phyloP scores from a whole-genome alignment of 306 rosid species.

The Gastrolobium villosum region DNA sequence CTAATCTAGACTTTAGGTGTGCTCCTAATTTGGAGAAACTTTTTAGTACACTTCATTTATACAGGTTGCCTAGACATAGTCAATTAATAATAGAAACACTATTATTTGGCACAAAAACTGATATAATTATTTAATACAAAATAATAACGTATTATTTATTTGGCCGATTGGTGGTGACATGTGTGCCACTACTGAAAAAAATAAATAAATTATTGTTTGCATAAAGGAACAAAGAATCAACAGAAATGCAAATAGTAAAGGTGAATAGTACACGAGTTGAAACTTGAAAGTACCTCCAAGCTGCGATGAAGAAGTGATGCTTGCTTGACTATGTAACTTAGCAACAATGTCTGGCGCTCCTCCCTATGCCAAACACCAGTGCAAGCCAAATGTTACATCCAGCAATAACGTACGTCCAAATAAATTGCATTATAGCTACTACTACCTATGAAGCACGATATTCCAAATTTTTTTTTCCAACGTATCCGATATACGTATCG shows the following conservation, averaged over 20 bases:
- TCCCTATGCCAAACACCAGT: conserved; percentile 48
- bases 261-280: background rate
- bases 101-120: too few species aligned
- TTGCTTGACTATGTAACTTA: conserved; percentile 57
- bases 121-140: too few species aligned
- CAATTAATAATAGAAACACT: too few species aligned
- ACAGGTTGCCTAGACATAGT: too few species aligned
- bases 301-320: conserved; percentile 59
- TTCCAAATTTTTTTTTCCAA: too few species aligned
- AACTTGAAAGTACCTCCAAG: conserved; percentile 60
- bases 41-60: too few species aligned
- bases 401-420: too few species aligned
- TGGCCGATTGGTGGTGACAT: background rate
- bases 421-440: too few species aligned
- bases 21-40: background rate
- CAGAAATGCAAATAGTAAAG: background rate
- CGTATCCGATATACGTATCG: too few species aligned
- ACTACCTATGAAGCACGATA: too few species aligned
- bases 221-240: background rate
- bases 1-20: background rate
- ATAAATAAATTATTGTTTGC: too few species aligned
- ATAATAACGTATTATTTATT: background rate
- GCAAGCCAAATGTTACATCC: conserved; percentile 19
- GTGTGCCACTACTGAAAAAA: background rate
- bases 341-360: conserved; percentile 62